phyloP scores from a whole-genome alignment of 805 yeast species.

The Candida piceae region DNA sequence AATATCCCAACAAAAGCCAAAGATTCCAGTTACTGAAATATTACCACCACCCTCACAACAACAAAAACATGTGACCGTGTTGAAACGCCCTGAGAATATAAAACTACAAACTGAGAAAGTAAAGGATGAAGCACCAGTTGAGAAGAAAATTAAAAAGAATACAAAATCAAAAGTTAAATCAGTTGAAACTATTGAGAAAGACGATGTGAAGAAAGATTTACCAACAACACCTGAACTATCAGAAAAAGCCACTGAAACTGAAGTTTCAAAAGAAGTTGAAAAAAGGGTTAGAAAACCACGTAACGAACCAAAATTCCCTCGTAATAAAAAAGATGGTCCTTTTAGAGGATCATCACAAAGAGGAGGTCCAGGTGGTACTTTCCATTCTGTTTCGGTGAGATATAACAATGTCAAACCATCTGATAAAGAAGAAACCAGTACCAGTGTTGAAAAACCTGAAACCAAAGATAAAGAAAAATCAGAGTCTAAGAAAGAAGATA shows the following conservation, averaged over 20 bases:
- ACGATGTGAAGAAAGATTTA: background rate
- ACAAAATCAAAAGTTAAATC: no score
- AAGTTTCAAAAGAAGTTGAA: background rate
- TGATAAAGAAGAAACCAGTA: background rate
- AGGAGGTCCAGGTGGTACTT: slow-evolving; percentile 6
- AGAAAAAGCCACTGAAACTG: no score
- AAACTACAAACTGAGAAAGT: no score
- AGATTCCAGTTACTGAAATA: no score
- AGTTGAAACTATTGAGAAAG: background rate
- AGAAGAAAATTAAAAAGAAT: no score
- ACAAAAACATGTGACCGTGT: no score
- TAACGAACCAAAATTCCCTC: background rate
- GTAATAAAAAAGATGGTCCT: background rate
- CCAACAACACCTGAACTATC: background rate
- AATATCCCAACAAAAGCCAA: no score
- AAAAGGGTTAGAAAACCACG: slow-evolving; percentile 5
- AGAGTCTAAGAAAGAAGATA: background rate
- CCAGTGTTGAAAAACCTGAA: background rate
- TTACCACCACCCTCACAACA: no score
- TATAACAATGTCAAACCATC: slow-evolving; percentile 3
- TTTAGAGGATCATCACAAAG: background rate
- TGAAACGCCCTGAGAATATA: no score
- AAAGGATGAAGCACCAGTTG: no score
- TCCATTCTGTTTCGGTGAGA: slow-evolving; percentile 8
- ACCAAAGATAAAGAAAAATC: background rate